phyloP scores from a whole-genome alignment of 352 stramenopile species.

The Globisporangium emineosum region DNA sequence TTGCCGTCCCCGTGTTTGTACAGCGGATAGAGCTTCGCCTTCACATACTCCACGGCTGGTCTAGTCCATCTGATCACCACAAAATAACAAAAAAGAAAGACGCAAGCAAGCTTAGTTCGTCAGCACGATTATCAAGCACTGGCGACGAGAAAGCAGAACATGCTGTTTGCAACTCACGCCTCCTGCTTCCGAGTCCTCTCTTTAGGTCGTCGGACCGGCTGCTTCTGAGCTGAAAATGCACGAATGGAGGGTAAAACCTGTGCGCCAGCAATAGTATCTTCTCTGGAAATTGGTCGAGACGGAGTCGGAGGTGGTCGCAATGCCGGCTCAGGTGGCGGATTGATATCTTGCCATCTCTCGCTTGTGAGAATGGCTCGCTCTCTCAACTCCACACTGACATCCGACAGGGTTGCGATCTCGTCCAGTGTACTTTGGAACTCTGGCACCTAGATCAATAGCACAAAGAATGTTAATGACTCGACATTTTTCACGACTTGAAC shows the following conservation, averaged over 20 bases:
- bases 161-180: constrained; percentile 26
- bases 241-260: constrained; percentile 35
- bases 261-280: constrained; percentile 8
- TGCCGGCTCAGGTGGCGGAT: constrained; percentile 25
- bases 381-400: constrained; percentile 32
- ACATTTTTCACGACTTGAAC: not conserved
- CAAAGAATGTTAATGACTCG: not conserved
- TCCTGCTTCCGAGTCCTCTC: constrained; percentile 49
- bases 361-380: constrained; percentile 37
- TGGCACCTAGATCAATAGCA: constrained; percentile 22
- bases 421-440: constrained; percentile 33
- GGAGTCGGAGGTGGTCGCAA: constrained; percentile 15
- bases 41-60: constrained; percentile 74
- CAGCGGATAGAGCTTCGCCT: constrained; percentile 72
- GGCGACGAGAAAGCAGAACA: not conserved
- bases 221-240: constrained; percentile 39
- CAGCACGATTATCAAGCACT: constrained; percentile 7
- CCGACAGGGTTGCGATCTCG: constrained; percentile 27
- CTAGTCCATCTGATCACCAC: constrained; percentile 35
- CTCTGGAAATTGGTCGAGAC: constrained; percentile 15
- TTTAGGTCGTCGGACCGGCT: constrained; percentile 21
- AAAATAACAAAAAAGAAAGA: not conserved
- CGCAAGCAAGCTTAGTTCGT: constrained; percentile 1
- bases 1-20: constrained; percentile 63
- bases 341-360: constrained; percentile 40